A percentile compares a stretch with the other conserved stretches of the same genome.
Conservation (phyloP, 148 eudicot species). For the Limonium bicolor region DNA sequence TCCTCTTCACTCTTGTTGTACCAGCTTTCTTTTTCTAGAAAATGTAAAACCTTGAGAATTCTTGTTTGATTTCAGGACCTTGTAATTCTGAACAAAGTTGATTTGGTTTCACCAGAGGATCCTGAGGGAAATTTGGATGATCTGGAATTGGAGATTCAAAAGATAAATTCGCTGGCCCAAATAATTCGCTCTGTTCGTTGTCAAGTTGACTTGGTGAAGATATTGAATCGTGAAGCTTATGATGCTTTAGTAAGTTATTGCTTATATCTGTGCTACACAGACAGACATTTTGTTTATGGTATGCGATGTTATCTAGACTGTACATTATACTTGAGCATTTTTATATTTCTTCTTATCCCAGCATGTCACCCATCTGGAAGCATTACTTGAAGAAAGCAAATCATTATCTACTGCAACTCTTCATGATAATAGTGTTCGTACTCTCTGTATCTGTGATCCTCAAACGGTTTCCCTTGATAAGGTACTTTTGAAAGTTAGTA, state of each 20-base stretch:
- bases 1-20: too few species aligned
- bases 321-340: background rate
- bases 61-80: constrained; percentile 58
- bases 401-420: constrained; percentile 43
- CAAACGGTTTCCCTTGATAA: constrained; percentile 48
- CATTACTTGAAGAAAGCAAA: constrained; percentile 50
- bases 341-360: constrained; percentile 16
- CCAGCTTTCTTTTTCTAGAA: too few species aligned
- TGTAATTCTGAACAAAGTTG: constrained; percentile 81
- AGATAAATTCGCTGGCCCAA: constrained; percentile 67
- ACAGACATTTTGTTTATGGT: too few species aligned
- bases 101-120: constrained; percentile 61
- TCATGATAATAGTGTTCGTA: constrained; percentile 75
- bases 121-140: constrained; percentile 43
- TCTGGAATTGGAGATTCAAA: constrained; percentile 74
- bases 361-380: constrained; percentile 71
- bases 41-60: background rate
- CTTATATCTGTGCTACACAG: background rate
- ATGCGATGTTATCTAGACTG: background rate
- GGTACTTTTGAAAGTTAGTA: too few species aligned
- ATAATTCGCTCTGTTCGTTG: constrained; percentile 69
- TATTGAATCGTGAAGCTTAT: constrained; percentile 72
- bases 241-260: constrained; percentile 54
- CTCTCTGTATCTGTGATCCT: constrained; percentile 55
- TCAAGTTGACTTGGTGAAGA: constrained; percentile 79